These are phyloP conservation scores for Copromyces sp. DNA, from an alignment of 495 filamentous ascomycete species.

Conservation along the genomic window DNA sequence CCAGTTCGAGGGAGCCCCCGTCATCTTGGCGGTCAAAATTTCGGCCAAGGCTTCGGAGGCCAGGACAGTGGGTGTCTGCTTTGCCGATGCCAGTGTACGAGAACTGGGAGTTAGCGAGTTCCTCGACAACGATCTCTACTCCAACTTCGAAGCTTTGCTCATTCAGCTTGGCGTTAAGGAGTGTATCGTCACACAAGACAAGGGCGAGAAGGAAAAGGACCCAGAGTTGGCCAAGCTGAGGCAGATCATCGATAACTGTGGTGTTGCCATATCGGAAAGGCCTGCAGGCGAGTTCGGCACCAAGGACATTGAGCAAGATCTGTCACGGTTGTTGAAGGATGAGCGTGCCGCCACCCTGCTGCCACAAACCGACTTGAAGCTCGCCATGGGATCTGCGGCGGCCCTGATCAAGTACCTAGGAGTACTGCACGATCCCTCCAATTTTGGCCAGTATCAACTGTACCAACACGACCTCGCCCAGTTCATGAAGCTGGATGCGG, in stretches of 20 bases:
- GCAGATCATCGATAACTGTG: conserved; percentile 82
- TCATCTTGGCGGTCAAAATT: conserved; percentile 91
- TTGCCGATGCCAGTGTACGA: conserved; percentile 92
- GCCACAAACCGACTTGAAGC: conserved; percentile 86
- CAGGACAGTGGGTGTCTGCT: conserved; percentile 85
- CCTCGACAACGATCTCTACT: conserved; percentile 94
- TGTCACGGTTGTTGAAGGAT: conserved; percentile 75
- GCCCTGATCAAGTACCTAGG: conserved; percentile 94
- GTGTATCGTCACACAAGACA: conserved; percentile 71
- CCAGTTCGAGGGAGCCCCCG: conserved; percentile 78
- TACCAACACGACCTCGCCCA: conserved; percentile 96
- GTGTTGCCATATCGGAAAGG: conserved; percentile 76
- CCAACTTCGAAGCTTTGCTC: conserved; percentile 91
- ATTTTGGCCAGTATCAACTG: conserved; percentile 93
- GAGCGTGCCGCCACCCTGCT: conserved; percentile 66
- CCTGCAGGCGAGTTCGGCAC: conserved; percentile 68
- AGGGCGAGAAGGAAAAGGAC: conserved; percentile 61
- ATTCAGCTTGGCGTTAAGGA: conserved; percentile 96
- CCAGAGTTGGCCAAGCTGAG: conserved; percentile 79
- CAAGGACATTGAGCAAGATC: conserved; percentile 92
- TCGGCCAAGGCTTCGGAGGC: conserved; percentile 77
- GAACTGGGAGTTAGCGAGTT: conserved; percentile 97
- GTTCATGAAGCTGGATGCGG: conserved; percentile 97
- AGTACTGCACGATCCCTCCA: conserved; percentile 78
- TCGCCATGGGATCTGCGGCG: conserved; percentile 92